Conservation (phyloP, 352 stramenopile species). For the Pythium myriotylum region DNA sequence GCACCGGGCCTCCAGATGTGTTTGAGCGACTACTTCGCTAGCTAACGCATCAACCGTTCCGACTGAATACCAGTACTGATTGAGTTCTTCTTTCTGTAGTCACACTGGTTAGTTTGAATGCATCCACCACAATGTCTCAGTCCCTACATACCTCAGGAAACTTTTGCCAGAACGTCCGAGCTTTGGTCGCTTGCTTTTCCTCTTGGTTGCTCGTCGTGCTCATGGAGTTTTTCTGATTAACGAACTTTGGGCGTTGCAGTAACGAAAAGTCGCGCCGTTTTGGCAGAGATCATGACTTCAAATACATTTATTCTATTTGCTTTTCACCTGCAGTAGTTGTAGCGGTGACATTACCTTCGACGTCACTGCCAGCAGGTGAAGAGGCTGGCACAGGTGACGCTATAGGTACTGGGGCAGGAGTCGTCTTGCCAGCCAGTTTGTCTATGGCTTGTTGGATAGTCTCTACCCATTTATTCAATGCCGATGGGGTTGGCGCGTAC, state of each 20-base stretch:
- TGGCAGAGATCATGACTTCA: constrained; percentile 7
- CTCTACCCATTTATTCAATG: constrained; percentile 67
- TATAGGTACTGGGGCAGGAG: background rate
- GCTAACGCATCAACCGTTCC: constrained; percentile 84
- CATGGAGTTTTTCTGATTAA: background rate
- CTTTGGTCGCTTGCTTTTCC: constrained; percentile 15
- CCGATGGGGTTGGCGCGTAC: constrained; percentile 49
- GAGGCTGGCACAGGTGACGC: background rate
- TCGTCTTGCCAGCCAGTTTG: constrained; percentile 23
- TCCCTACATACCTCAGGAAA: constrained; percentile 55
- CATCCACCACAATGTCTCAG: background rate
- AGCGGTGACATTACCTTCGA: constrained; percentile 13
- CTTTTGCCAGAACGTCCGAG: constrained; percentile 64
- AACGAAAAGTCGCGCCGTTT: constrained; percentile 15
- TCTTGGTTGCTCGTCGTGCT: constrained; percentile 24
- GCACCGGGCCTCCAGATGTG: constrained; percentile 38
- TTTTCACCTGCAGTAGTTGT: background rate
- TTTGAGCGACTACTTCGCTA: constrained; percentile 63
- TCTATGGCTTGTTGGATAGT: constrained; percentile 57
- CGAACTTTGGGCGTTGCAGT: too few species aligned
- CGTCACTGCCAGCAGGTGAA: constrained; percentile 6
- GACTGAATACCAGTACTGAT: constrained; percentile 96
- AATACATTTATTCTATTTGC: constrained; percentile 24
- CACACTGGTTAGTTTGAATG: background rate
- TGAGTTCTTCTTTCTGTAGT: constrained; percentile 91